A percentile compares a stretch with the other conserved stretches of the same genome.
Conservation (phyloP, 768 basidiomycete species). For the Amanita phalloides region DNA sequence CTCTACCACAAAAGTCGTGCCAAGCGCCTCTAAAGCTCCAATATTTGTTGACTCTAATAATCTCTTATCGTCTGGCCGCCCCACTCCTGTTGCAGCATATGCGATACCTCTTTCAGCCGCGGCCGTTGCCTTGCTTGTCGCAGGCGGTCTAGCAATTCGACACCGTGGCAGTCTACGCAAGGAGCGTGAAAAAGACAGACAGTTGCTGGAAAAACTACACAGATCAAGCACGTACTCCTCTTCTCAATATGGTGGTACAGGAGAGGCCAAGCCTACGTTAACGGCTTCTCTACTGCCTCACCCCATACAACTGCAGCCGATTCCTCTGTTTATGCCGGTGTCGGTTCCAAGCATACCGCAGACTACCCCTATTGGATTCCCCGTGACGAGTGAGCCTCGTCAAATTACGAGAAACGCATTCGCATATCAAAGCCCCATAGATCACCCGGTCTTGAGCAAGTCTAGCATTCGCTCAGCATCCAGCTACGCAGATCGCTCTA, state of each 20-base stretch:
- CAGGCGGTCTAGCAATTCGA: conserved; percentile 2
- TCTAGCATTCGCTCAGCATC: too few species aligned
- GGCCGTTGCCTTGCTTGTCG: background rate
- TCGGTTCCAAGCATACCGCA: background rate
- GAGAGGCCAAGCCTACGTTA: background rate
- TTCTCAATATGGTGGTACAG: background rate
- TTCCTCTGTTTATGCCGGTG: conserved; percentile 3
- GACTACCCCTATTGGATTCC: background rate
- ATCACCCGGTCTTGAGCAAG: too few species aligned
- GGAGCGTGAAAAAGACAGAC: background rate
- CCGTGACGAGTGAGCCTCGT: background rate
- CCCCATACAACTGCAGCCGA: conserved; percentile 1
- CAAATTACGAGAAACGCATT: conserved; percentile 1
- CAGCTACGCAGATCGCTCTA: too few species aligned
- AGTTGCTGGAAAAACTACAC: background rate
- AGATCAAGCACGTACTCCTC: background rate
- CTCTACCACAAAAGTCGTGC: too few species aligned
- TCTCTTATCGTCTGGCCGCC: background rate
- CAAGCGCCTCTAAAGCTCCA: background rate
- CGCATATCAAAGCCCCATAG: too few species aligned
- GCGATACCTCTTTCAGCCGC: conserved; percentile 4
- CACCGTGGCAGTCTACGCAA: background rate
- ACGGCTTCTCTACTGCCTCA: background rate
- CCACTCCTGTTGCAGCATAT: conserved; percentile 3
- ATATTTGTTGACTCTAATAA: conserved; percentile 3